Evolutionary conservation across 176 grass and related monocot species (phyloP).

Genomic region (Carex littledalei): DNA sequence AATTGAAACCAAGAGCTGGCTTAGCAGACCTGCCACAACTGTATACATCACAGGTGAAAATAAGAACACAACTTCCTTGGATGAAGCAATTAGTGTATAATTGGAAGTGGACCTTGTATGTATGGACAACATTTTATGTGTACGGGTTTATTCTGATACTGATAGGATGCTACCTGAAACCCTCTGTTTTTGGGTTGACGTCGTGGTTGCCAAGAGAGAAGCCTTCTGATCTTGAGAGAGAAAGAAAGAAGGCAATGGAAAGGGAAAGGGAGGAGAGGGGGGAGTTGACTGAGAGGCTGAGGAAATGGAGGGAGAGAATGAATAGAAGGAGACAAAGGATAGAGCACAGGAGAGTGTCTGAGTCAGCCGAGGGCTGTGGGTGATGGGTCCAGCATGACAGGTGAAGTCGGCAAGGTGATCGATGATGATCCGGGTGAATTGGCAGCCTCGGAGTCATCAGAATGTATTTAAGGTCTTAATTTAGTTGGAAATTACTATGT

Average conservation of each 20-base stretch:
- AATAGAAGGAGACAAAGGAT: constrained; percentile 25
- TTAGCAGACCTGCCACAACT: constrained; percentile 35
- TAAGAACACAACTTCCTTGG: constrained; percentile 34
- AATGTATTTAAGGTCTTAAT: background rate
- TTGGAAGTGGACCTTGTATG: constrained; percentile 37
- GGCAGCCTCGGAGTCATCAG: background rate
- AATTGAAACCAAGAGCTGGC: constrained; percentile 35
- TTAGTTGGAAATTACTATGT: background rate
- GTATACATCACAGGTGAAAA: constrained; percentile 26
- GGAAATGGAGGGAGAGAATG: constrained; percentile 27
- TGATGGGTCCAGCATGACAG: background rate
- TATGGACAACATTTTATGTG: constrained; percentile 34
- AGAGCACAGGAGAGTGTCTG: background rate
- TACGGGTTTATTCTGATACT: constrained; percentile 30
- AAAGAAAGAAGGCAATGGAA: background rate
- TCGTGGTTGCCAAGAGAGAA: background rate
- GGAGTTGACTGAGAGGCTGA: constrained; percentile 23
- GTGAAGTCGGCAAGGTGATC: background rate
- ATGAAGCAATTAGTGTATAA: constrained; percentile 27
- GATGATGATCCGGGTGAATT: constrained; percentile 12
- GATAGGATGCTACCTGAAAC: constrained; percentile 28
- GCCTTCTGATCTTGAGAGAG: background rate
- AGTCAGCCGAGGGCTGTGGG: background rate
- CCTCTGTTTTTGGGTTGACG: constrained; percentile 1
- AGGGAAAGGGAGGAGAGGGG: constrained; percentile 3